Evolutionary conservation across 2,329 filamentous ascomycete species (phyloP).

Genomic region (Fonsecaea pedrosoi): DNA sequence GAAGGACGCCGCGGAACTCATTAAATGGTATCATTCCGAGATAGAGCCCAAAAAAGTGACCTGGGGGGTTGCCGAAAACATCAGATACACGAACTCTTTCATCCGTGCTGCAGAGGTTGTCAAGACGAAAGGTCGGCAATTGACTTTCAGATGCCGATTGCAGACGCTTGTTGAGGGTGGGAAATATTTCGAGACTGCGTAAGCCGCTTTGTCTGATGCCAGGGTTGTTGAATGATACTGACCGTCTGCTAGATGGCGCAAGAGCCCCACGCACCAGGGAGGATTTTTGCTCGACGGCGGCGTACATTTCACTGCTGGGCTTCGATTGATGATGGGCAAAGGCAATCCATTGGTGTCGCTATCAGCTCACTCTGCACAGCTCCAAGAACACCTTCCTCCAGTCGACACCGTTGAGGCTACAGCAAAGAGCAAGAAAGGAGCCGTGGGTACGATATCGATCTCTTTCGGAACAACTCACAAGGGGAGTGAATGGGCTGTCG

Average conservation of each 20-base stretch:
- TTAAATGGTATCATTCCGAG: slow-evolving; percentile 58
- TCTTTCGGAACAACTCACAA: slow-evolving; percentile 61
- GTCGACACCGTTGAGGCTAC: slow-evolving; percentile 64
- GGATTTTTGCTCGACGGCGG: slow-evolving; percentile 67
- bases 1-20: slow-evolving; percentile 56
- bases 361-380: slow-evolving; percentile 58
- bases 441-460: slow-evolving; percentile 58
- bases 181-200: slow-evolving; percentile 59
- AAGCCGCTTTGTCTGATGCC: slow-evolving; percentile 33
- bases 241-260: slow-evolving; percentile 55
- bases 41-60: slow-evolving; percentile 49
- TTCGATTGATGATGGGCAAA: slow-evolving; percentile 57
- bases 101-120: slow-evolving; percentile 55
- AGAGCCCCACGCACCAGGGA: slow-evolving; percentile 62
- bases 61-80: slow-evolving; percentile 64
- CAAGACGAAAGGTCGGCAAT: slow-evolving; percentile 55
- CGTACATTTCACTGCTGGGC: slow-evolving; percentile 62
- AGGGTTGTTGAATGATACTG: slow-evolving; percentile 49
- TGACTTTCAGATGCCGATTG: slow-evolving; percentile 59
- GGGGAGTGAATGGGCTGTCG: slow-evolving; percentile 58
- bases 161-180: slow-evolving; percentile 55
- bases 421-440: slow-evolving; percentile 55
- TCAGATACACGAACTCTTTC: slow-evolving; percentile 60
- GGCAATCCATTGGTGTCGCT: slow-evolving; percentile 52
- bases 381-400: slow-evolving; percentile 60